phyloP scores from a whole-genome alignment of 2,329 filamentous ascomycete species.

The Claviceps paspali region DNA sequence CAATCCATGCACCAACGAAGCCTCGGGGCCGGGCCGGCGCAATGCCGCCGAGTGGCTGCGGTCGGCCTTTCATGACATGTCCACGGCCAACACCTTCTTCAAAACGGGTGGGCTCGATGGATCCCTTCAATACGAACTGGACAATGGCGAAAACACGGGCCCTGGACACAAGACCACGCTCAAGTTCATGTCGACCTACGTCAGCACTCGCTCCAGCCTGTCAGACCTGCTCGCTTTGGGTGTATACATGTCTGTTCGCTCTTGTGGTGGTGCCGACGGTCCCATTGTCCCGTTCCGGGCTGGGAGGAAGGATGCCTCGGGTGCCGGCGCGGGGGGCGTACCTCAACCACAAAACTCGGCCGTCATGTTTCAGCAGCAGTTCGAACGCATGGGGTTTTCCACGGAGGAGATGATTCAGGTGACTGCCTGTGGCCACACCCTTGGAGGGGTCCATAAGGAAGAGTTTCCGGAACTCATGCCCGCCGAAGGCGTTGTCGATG shows the following conservation, averaged over 20 bases:
- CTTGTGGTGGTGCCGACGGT: conserved; percentile 38
- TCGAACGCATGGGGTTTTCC: conserved; percentile 41
- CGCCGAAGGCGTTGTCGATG: conserved; percentile 25
- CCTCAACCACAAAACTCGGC: conserved; percentile 42
- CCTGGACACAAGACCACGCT: conserved; percentile 38
- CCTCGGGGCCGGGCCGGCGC: conserved; percentile 36
- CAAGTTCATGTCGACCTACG: conserved; percentile 35
- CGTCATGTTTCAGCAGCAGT: conserved; percentile 36
- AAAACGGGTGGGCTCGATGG: conserved; percentile 40
- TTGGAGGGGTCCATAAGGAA: conserved; percentile 41
- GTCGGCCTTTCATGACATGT: conserved; percentile 47
- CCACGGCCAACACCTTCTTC: conserved; percentile 33
- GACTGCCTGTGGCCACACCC: conserved; percentile 44
- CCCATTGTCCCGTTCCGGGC: conserved; percentile 30
- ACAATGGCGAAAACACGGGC: conserved; percentile 39
- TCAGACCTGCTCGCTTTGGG: conserved; percentile 44
- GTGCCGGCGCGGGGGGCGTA: conserved; percentile 31
- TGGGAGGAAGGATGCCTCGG: conserved; percentile 39
- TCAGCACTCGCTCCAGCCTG: conserved; percentile 34
- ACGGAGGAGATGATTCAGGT: conserved; percentile 43
- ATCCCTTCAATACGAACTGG: conserved; percentile 44
- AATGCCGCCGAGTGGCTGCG: conserved; percentile 48
- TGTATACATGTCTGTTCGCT: conserved; percentile 41
- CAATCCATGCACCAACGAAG: conserved; percentile 39
- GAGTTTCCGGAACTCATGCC: conserved; percentile 39